Evolutionary conservation across 2,329 filamentous ascomycete species (phyloP).

Genomic region (Cladophialophora psammophila): DNA sequence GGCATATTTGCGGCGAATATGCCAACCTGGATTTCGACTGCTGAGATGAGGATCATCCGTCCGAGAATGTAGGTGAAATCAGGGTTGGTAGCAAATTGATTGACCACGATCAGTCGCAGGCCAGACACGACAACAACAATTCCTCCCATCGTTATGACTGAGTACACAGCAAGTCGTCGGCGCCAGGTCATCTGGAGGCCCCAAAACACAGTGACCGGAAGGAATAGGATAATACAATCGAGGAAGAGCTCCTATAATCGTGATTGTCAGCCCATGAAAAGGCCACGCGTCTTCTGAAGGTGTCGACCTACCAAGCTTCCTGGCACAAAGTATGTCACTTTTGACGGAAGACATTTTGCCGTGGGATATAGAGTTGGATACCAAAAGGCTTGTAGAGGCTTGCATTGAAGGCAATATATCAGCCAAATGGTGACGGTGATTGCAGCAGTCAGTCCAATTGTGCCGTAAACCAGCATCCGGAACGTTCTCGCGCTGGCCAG

Average conservation of each 20-base stretch:
- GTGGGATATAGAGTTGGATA: background rate
- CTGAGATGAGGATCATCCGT: constrained; percentile 3
- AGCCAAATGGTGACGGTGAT: constrained; percentile 1
- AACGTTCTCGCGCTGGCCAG: background rate
- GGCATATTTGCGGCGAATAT: constrained; percentile 3
- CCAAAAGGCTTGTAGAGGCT: background rate
- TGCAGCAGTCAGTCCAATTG: background rate
- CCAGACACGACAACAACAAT: background rate
- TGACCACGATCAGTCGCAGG: constrained; percentile 4
- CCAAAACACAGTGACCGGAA: background rate
- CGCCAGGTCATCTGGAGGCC: background rate
- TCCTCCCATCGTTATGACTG: background rate
- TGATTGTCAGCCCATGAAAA: too few species aligned
- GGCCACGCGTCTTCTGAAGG: too few species aligned
- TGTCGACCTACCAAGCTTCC: constrained; percentile 1
- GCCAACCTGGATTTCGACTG: background rate
- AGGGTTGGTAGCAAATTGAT: background rate
- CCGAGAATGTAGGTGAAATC: background rate
- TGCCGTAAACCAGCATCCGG: background rate
- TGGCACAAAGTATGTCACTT: constrained; percentile 3
- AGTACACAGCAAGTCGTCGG: background rate
- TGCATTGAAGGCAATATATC: background rate
- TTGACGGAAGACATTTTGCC: background rate
- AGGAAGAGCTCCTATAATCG: background rate
- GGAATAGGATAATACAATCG: background rate